Percentiles rank a stretch among this genome's conserved stretches.
Evolutionary conservation across 345 rosid genomes (phyloP).

Genomic region (Hypericum androsaemum): DNA sequence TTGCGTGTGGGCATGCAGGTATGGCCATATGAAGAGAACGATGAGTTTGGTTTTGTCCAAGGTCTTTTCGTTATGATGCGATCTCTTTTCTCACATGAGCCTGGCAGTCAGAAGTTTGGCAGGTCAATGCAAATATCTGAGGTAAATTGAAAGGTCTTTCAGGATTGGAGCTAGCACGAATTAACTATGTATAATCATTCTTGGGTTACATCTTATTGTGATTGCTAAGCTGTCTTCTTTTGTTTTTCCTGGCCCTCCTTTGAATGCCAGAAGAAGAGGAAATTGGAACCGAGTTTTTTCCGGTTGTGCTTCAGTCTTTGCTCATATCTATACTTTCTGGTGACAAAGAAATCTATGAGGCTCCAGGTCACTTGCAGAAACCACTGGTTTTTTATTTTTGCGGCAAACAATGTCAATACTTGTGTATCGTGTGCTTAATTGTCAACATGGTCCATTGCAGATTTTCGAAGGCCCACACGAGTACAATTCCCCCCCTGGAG

Average conservation of each 20-base stretch:
- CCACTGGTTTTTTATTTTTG: no score
- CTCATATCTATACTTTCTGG: constrained; percentile 72
- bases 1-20: constrained; percentile 29
- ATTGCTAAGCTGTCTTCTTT: not conserved
- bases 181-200: not conserved
- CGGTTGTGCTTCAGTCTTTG: constrained; percentile 65
- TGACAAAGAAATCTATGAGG: constrained; percentile 64
- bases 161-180: not conserved
- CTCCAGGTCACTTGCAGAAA: constrained; percentile 42
- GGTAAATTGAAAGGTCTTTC: constrained; percentile 28
- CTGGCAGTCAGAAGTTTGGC: constrained; percentile 22
- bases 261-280: constrained; percentile 43
- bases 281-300: constrained; percentile 44
- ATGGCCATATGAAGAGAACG: constrained; percentile 93
- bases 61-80: constrained; percentile 73
- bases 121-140: constrained; percentile 27
- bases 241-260: constrained; percentile 1
- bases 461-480: constrained; percentile 38
- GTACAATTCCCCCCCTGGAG: constrained; percentile 29
- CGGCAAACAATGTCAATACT: no score
- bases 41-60: constrained; percentile 77
- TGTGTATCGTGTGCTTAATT: not conserved
- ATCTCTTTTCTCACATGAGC: constrained; percentile 45
- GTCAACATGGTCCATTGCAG: constrained; percentile 27
- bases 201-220: not conserved